Evolutionary conservation across 768 basidiomycete genomes (phyloP), one percentile per base, ranked within the genome.

Genomic region (Xerocomellus chrysenteron): DNA sequence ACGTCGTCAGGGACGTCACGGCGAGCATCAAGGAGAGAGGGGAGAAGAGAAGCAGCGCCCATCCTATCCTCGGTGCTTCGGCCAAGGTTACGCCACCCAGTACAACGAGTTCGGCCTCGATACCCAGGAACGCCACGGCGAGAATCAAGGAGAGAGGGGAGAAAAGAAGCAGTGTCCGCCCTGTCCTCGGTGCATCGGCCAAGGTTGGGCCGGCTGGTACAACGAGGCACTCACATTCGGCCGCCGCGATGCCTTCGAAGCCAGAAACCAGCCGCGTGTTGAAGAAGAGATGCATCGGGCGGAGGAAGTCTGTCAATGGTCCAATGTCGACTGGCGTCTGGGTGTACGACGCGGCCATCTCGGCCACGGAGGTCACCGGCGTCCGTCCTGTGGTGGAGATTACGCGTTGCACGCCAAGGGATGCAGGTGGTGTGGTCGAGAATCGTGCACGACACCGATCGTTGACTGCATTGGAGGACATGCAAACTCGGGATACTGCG

Each of bases 211-310:
- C 24, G 13, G 16, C 24, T 16, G 39, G 35, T 14, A 12, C 12
- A 37, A 28, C 26, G 9, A 50, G 49, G 28, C 49, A 37, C 37
- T 11, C 21, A 16, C 26, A 17, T 49, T 4, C 26, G 3, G 11
- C 36, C 10, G 11, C 36, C 10, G n/a, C 17, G 24, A 0, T n/a
- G 16, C 53, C 62, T 8, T 49, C 58, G 4, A 52, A 45, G 48
- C 53, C 47, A 17, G 57, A 65, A 30, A 57, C 50, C 3, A 61
- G 41, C 19, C 74, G 78, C 48, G 79, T 70, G 3, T 59, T 82
- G 64, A 84, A 85, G 74, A 83, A 82, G 62, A 75, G 83, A 37
- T 84, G 82, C 47, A 73, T 83, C 11, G 79, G 81, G 9, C 69
- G 82, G 52, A 74, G 81, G 50, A 80, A 77, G 64, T 82, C 80